Evolutionary conservation across 257 asterid genomes (phyloP).

Genomic region (Vinca minor): DNA sequence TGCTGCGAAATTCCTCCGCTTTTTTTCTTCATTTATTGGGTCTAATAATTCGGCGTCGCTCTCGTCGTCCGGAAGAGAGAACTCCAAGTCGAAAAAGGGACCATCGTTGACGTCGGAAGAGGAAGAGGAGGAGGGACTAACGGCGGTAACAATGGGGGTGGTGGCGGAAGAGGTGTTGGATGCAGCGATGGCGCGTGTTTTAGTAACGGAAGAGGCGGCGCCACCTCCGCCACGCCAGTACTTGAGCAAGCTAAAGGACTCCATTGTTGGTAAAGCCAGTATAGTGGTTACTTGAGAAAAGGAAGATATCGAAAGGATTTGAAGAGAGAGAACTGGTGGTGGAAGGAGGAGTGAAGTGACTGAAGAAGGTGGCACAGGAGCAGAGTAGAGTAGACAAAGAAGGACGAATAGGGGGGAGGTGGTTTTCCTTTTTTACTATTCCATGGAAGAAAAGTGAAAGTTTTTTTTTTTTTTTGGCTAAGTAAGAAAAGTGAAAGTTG

Average conservation of each 20-base stretch:
- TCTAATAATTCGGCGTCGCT: constrained; percentile 10
- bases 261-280: constrained; percentile 47
- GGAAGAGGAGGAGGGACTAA: neutral
- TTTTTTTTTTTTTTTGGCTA: neutral
- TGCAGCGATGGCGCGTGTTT: neutral
- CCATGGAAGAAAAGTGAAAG: too few species aligned
- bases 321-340: neutral
- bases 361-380: neutral
- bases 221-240: constrained; percentile 35
- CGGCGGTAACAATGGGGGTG: constrained; percentile 13
- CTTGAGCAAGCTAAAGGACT: constrained; percentile 36
- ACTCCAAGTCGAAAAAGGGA: constrained; percentile 35
- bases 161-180: constrained; percentile 5
- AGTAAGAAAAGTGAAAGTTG: neutral
- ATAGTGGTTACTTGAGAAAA: neutral
- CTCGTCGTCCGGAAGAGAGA: constrained; percentile 22
- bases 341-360: neutral
- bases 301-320: neutral
- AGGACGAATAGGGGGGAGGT: neutral
- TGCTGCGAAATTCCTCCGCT: neutral
- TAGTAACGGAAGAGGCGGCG: constrained; percentile 1
- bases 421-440: too few species aligned
- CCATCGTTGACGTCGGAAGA: constrained; percentile 30
- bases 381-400: too few species aligned
- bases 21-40: constrained; percentile 7